phyloP scores from a whole-genome alignment of 805 yeast species.

The Yamadazyma phyllophila region DNA sequence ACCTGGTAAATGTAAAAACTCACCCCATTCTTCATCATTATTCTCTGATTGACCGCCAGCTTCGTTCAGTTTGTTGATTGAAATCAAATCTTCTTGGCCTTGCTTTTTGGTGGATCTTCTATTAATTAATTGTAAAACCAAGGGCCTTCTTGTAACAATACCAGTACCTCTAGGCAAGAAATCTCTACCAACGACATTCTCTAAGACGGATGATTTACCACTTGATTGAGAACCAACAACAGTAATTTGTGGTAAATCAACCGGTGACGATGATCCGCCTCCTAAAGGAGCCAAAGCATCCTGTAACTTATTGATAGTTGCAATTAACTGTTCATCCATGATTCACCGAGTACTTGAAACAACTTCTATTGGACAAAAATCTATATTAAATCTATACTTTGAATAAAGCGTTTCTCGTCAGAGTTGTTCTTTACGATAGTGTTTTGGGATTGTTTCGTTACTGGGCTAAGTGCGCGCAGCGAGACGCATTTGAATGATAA shows the following conservation, averaged over 20 bases:
- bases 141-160: slow-evolving; percentile 86
- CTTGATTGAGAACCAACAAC: slow-evolving; percentile 91
- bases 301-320: slow-evolving; percentile 84
- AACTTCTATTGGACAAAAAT: neutral
- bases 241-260: slow-evolving; percentile 91
- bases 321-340: slow-evolving; percentile 78
- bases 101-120: slow-evolving; percentile 40
- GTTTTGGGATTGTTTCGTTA: neutral
- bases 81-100: slow-evolving; percentile 34
- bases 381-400: too few species aligned
- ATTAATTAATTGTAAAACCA: slow-evolving; percentile 78
- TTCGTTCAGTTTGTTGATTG: slow-evolving; percentile 41
- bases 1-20: slow-evolving; percentile 88
- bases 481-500: neutral
- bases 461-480: neutral
- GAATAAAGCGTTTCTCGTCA: too few species aligned
- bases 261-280: slow-evolving; percentile 84
- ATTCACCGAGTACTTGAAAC: neutral
- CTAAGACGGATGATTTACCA: slow-evolving; percentile 87
- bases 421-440: neutral
- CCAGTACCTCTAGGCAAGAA: slow-evolving; percentile 92
- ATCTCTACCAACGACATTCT: slow-evolving; percentile 88
- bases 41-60: slow-evolving; percentile 59
- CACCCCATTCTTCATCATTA: slow-evolving; percentile 93
- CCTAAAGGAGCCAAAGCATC: slow-evolving; percentile 98